Percentiles rank a stretch among this genome's conserved stretches.
These are phyloP conservation scores for Cytospora paraplurivora DNA, from an alignment of 2,329 filamentous ascomycete species.

Conservation along the genomic window DNA sequence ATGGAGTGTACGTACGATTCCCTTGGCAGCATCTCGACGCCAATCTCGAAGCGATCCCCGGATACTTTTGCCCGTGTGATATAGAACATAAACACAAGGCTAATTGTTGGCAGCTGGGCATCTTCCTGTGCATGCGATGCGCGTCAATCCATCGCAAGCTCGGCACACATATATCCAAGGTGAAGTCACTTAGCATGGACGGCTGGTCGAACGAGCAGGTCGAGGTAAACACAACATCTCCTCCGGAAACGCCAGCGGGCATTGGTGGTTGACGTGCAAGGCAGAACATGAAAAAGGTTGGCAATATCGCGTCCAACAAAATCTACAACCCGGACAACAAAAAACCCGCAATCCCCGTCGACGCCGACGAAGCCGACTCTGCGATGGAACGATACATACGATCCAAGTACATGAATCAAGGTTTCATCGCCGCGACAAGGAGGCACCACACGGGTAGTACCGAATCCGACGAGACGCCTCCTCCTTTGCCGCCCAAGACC, in stretches of 20 bases:
- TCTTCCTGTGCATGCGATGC: slow-evolving; percentile 98
- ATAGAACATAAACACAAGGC: background rate
- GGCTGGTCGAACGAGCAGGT: slow-evolving; percentile 96
- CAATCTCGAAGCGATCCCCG: slow-evolving; percentile 22
- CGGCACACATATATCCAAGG: slow-evolving; percentile 96
- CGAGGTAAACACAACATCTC: slow-evolving; percentile 64
- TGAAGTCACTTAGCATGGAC: slow-evolving; percentile 99
- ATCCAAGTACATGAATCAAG: slow-evolving; percentile 80
- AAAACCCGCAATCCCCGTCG: slow-evolving; percentile 81
- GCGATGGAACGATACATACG: slow-evolving; percentile 95
- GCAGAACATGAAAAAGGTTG: slow-evolving; percentile 91
- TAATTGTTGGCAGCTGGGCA: slow-evolving; percentile 67
- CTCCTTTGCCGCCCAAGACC: slow-evolving; percentile 64
- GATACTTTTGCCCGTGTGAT: background rate
- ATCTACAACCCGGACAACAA: slow-evolving; percentile 85
- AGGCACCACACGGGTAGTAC: slow-evolving; percentile 48
- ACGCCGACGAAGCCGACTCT: slow-evolving; percentile 88
- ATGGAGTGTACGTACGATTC: slow-evolving; percentile 75
- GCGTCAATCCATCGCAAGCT: slow-evolving; percentile 93
- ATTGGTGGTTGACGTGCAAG: slow-evolving; percentile 8
- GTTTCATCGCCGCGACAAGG: slow-evolving; percentile 38
- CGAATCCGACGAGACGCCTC: slow-evolving; percentile 61
- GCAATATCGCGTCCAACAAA: slow-evolving; percentile 84
- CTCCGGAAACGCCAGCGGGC: too few relatives aligned
- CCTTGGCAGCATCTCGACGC: slow-evolving; percentile 25